Base-by-base conservation (phyloP, 768 basidiomycete genomes). In the Kwoniella sp. region DNA sequence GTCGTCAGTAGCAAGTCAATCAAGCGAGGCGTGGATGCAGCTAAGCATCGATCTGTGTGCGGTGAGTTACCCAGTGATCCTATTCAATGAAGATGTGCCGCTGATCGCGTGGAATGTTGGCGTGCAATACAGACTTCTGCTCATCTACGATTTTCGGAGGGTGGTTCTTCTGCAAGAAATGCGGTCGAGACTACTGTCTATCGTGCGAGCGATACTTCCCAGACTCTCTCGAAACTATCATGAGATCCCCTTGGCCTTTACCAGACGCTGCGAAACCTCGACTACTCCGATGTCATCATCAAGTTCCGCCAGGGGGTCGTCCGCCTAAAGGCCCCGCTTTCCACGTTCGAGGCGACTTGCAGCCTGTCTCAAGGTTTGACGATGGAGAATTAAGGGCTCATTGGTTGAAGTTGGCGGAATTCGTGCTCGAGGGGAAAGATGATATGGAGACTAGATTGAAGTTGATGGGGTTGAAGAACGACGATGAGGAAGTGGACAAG, bases 101-200 rank as follows among this genome's bases (percentile, higher is more conserved):
- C n/a, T n/a, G n/a, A n/a, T n/a, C n/a, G n/a, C n/a, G n/a, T n/a
- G n/a, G n/a, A n/a, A n/a, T n/a, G n/a, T n/a, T n/a, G n/a, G n/a
- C n/a, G n/a, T n/a, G n/a, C n/a, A n/a, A n/a, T 54, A 22, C 76
- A 95, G 92, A 96, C 80, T 91, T 90, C 1, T 96, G 93, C 79
- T 90, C 91, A 84, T 93, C 91, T 4, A 94, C 92, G 13, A 87
- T 95, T 61, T 95, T 95, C 79, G 88, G 89, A 6, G 87, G 86
- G 61, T 89, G 87, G 29, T 95, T 90, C 87, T 90, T 94, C 85
- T 95, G 92, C 77, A 85, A 89, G n/a, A 76, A 86, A 40, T 97
- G 94, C 77, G 94, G 91, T 4, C 86, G 91, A 10, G 94, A 96
- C 80, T 87, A 90, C 9, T 97, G 94, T 76, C 83, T 87, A 0